Evolutionary conservation across 1,284 basidiomycete species (phyloP), one percentile per base, ranked within the genome.

Genomic region (Ceratobasidium sp.): DNA sequence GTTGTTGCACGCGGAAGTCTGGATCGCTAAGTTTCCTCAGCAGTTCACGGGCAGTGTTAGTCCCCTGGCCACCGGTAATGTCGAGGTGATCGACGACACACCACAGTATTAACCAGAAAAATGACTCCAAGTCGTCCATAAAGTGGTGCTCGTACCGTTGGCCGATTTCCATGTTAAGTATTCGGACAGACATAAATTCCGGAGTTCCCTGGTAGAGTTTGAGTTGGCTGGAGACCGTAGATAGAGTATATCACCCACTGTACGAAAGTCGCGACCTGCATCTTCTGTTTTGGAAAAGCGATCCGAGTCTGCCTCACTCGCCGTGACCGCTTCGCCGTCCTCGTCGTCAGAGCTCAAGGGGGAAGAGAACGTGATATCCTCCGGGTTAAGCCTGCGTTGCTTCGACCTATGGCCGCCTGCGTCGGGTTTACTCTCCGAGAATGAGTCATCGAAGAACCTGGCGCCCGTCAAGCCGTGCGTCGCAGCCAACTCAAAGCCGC

Each of bases 121-220:
- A 68, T 5, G 65, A 68, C n/a, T 68, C 49, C 8, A 68, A 39
- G 35, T 68, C 65, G 49, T 68, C 65, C 17, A 68, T 37, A 39
- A 49, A 68, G 33, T 31, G 49, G 33, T 68, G 65, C 28, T 31
- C 47, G 51, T 53, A 68, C 7, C 31, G 56, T 8, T 26, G 45
- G n/a, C 68, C 68, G 31, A 26, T 33, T 20, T 31, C 49, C 28
- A 37, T 53, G 1, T 26, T 5, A 3, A 54, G 49, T 4, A 68
- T 33, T 7, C 49, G 65, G 20, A 54, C 33, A 20, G 65, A 68
- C 65, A 54, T 68, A 17, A 51, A 68, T 11, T 47, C 31, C 5
- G 65, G 65, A 23, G 65, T 68, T 39, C 65, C 65, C 65, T 68
- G 26, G 31, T 49, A n/a, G 2, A 20, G 13, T 5, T 13, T 13